phyloP scores from a whole-genome alignment of 805 yeast species.

The Hanseniaspora singularis region DNA sequence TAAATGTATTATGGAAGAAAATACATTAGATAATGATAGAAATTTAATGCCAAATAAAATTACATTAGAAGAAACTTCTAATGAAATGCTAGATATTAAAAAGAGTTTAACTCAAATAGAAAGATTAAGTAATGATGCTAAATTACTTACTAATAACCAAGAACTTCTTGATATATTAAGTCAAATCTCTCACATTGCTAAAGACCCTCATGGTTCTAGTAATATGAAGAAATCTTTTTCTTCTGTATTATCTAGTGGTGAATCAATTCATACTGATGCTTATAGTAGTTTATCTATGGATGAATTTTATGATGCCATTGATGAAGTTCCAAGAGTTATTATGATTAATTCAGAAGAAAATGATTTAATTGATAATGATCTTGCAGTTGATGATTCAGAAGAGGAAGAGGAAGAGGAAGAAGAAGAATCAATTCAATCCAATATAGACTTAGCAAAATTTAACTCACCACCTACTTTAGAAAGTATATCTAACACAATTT shows the following conservation, averaged over 20 bases:
- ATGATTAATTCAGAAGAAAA: slow-evolving; percentile 34
- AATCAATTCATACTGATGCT: background rate
- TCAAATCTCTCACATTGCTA: background rate
- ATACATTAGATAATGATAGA: background rate
- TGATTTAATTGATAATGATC: background rate
- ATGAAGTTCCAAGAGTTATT: slow-evolving; percentile 45
- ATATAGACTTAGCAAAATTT: background rate
- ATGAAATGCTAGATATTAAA: background rate
- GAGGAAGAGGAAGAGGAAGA: slow-evolving; percentile 25
- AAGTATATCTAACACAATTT: background rate
- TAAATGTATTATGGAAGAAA: slow-evolving; percentile 10
- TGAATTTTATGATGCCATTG: slow-evolving; percentile 60
- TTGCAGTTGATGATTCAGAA: slow-evolving; percentile 20
- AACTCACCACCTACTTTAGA: background rate
- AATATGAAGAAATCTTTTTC: background rate
- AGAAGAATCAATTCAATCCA: slow-evolving; percentile 14
- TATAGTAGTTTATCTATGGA: slow-evolving; percentile 27
- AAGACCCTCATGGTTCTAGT: background rate
- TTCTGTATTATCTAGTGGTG: background rate
- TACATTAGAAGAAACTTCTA: background rate
- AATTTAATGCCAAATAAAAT: too few species aligned
- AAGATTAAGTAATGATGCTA: background rate
- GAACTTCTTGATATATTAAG: background rate
- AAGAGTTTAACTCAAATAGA: background rate
- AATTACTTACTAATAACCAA: background rate